phyloP scores from a whole-genome alignment of 306 rosid genomes.

The Vigna angularis region DNA sequence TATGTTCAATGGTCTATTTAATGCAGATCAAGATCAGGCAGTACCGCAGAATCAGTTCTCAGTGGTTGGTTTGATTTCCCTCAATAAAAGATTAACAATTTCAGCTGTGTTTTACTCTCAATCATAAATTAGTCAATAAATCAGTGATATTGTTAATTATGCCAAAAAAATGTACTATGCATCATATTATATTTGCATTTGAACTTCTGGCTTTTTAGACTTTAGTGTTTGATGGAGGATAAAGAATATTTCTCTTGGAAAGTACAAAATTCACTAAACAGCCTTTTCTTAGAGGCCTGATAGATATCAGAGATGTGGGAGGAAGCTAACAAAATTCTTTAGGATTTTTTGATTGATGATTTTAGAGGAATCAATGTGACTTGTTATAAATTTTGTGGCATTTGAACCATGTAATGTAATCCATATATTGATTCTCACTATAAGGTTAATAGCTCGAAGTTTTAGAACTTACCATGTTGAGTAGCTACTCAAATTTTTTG shows the following conservation, averaged over 20 bases:
- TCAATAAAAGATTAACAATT: constrained; percentile 19
- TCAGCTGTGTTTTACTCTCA: constrained; percentile 33
- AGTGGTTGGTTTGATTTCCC: constrained; percentile 56
- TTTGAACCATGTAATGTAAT: constrained; percentile 23
- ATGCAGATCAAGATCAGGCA: constrained; percentile 64
- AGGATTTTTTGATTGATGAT: constrained; percentile 12
- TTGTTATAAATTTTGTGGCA: constrained; percentile 11
- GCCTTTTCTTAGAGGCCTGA: constrained; percentile 20
- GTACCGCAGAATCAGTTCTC: constrained; percentile 53
- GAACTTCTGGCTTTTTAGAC: constrained; percentile 22
- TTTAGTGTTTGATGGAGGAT: constrained; percentile 38
- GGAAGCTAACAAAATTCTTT: constrained; percentile 24
- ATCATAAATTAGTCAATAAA: constrained; percentile 17
- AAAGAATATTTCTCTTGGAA: constrained; percentile 19
- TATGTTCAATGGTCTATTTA: constrained; percentile 46
- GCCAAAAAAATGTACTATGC: constrained; percentile 1
- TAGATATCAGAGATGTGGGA: constrained; percentile 28
- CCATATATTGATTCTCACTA: constrained; percentile 22
- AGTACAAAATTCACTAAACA: neutral
- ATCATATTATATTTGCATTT: constrained; percentile 25
- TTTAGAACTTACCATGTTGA: constrained; percentile 15
- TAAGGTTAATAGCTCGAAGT: constrained; percentile 31
- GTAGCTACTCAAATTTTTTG: constrained; percentile 21
- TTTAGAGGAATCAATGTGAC: constrained; percentile 37
- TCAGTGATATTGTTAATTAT: constrained; percentile 33